Evolutionary conservation across 768 basidiomycete species (phyloP).

Genomic region (Trametes elegans): DNA sequence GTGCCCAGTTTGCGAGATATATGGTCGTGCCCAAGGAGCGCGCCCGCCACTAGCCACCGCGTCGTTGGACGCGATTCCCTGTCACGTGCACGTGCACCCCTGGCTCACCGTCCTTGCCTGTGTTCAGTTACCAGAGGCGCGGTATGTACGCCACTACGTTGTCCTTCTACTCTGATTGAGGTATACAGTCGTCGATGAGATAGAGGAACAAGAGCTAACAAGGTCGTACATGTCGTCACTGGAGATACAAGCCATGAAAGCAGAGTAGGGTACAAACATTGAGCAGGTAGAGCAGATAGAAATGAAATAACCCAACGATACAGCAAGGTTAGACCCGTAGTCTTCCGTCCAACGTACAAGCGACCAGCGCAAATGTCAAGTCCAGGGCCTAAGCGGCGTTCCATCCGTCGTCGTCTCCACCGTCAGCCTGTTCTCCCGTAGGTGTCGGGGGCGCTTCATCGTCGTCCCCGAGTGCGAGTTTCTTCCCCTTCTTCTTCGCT

Average conservation of each 20-base stretch:
- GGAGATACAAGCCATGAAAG: not conserved
- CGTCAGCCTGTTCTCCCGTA: not conserved
- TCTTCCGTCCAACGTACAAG: conserved; percentile 1
- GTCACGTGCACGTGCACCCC: no score
- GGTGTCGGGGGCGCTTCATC: conserved; percentile 1
- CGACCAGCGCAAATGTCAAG: not conserved
- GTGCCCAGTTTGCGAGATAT: no score
- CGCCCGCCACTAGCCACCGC: no score
- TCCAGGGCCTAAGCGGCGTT: not conserved
- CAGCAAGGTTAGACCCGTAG: not conserved
- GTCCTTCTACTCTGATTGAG: no score
- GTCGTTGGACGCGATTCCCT: no score
- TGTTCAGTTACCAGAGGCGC: no score
- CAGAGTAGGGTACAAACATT: not conserved
- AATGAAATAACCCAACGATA: conserved; percentile 4
- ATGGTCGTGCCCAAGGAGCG: no score
- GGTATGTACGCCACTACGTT: no score
- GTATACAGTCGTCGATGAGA: not conserved
- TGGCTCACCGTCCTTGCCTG: no score
- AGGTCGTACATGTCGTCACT: not conserved
- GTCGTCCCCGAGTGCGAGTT: not conserved
- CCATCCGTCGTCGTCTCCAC: conserved; percentile 1
- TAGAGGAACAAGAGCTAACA: not conserved
- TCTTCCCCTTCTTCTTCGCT: conserved; percentile 19
- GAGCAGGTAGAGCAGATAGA: conserved; percentile 1